A percentile compares a stretch with the other conserved stretches of the same genome.
phyloP scores from a whole-genome alignment of 495 filamentous ascomycete species.

The Xylaria telfairii region DNA sequence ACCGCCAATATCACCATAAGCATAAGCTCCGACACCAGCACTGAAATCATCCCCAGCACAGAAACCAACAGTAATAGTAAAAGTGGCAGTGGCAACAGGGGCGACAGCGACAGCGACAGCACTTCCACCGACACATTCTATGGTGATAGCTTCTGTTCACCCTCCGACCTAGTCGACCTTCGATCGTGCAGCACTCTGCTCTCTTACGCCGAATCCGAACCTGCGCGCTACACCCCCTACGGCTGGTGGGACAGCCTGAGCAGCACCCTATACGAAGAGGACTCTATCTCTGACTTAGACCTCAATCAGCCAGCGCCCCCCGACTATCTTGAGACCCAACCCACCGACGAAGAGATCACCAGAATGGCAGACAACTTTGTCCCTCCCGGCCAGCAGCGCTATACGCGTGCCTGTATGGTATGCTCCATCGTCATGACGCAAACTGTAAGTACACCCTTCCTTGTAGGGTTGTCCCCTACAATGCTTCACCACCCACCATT shows the following conservation, averaged over 20 bases:
- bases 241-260: too few species aligned
- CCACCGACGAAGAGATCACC: not conserved
- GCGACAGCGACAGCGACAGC: too few species aligned
- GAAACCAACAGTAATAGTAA: too few species aligned
- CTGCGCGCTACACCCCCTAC: too few species aligned
- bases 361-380: conserved; percentile 62
- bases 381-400: conserved; percentile 72
- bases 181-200: not conserved
- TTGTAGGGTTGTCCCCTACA: too few species aligned
- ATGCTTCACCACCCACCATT: conserved; percentile 8
- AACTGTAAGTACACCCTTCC: conserved; percentile 56
- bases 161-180: not conserved
- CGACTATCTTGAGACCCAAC: not conserved
- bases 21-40: not conserved
- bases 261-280: too few species aligned
- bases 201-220: not conserved
- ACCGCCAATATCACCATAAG: not conserved
- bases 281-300: not conserved
- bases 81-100: too few species aligned
- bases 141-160: not conserved
- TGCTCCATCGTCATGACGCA: conserved; percentile 89
- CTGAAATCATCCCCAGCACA: too few species aligned
- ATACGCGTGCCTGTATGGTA: conserved; percentile 96
- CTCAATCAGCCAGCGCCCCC: not conserved
- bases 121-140: not conserved